These are phyloP conservation scores for Camillea tinctor DNA, from an alignment of 2,329 filamentous ascomycete species.

Conservation along the genomic window DNA sequence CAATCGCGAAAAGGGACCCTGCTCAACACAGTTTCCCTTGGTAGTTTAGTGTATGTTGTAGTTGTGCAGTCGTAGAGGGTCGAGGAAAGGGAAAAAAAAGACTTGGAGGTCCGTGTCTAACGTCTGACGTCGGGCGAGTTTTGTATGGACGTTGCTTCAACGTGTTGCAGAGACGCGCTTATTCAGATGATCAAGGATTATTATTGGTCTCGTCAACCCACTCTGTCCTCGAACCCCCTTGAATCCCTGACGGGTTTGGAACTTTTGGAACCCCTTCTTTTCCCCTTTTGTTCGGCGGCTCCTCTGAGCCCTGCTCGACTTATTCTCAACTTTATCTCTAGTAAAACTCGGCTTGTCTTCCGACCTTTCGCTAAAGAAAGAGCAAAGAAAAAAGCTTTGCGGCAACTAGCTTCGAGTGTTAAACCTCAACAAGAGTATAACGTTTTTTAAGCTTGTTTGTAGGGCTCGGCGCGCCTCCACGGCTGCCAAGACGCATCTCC, in stretches of 20 bases:
- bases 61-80: constrained; percentile 11
- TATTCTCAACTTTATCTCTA: too few species aligned
- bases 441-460: not conserved
- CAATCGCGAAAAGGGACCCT: not conserved
- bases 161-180: constrained; percentile 40
- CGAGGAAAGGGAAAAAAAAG: constrained; percentile 5
- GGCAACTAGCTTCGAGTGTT: too few species aligned
- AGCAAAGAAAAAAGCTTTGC: too few species aligned
- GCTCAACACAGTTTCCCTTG: not conserved
- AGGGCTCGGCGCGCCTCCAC: not conserved
- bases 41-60: constrained; percentile 13
- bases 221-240: constrained; percentile 18
- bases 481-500: not conserved
- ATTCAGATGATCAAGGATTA: constrained; percentile 21
- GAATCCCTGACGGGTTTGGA: constrained; percentile 18
- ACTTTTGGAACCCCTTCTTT: constrained; percentile 29
- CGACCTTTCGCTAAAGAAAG: too few species aligned
- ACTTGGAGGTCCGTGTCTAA: constrained; percentile 33
- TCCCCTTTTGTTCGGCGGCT: constrained; percentile 20
- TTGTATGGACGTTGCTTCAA: constrained; percentile 38
- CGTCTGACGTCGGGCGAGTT: constrained; percentile 40
- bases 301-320: constrained; percentile 7
- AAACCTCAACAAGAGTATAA: too few species aligned
- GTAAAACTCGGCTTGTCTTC: not conserved
- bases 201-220: constrained; percentile 28